Conservation (phyloP, 331 rosid genomes). For the Acacia concinna region DNA sequence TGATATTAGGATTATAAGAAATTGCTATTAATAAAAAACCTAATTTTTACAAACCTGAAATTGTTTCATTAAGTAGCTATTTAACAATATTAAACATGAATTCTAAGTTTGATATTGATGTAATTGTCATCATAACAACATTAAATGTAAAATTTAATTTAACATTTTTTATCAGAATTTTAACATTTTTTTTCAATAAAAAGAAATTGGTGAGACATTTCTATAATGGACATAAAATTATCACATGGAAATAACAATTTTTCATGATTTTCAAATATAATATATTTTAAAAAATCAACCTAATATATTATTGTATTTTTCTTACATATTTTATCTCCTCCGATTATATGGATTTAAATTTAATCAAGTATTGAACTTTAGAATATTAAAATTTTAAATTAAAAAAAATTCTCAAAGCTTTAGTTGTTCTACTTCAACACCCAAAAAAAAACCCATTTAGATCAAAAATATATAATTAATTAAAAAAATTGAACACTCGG, state of each 20-base stretch:
- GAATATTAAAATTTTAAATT: neutral
- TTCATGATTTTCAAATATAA: neutral
- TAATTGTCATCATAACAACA: neutral
- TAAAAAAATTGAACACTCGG: neutral
- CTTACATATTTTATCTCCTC: neutral
- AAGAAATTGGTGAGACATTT: neutral
- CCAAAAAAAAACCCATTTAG: neutral
- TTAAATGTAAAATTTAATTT: neutral
- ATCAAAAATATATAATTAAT: neutral
- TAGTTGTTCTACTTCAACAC: neutral
- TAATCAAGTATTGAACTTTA: neutral
- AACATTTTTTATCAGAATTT: neutral
- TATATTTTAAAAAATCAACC: neutral
- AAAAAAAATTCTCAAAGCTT: neutral
- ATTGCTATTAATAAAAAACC: neutral
- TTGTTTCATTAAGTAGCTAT: conserved; percentile 6
- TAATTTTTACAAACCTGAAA: neutral
- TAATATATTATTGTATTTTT: neutral
- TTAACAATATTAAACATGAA: neutral
- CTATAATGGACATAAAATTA: neutral
- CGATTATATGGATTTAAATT: neutral
- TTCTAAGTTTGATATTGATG: neutral
- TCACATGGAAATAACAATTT: neutral
- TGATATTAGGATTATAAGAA: neutral
- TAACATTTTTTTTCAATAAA: neutral